Conservation (phyloP, 352 stramenopile genomes). For the Pythium folliculosum region DNA sequence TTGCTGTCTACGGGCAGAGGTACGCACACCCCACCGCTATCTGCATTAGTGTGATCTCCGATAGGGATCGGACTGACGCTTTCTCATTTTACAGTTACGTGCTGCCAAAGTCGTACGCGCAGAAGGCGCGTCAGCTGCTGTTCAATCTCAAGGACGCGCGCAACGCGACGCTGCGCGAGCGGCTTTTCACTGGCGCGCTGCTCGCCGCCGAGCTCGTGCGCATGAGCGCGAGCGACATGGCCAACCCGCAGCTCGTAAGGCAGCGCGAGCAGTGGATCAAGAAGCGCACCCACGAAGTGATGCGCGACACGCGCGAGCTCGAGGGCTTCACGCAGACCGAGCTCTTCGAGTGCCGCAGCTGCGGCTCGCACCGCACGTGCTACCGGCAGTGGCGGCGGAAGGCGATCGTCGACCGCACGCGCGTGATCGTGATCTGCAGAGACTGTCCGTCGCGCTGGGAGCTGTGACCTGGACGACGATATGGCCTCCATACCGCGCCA, state of each 20-base stretch:
- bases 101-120: slow-evolving; percentile 74
- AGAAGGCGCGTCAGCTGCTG: slow-evolving; percentile 77
- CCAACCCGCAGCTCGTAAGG: slow-evolving; percentile 80
- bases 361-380: slow-evolving; percentile 67
- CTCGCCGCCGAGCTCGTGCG: slow-evolving; percentile 56
- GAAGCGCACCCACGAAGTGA: slow-evolving; percentile 84
- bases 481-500: too few relatives aligned
- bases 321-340: slow-evolving; percentile 77
- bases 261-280: slow-evolving; percentile 86
- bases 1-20: slow-evolving; percentile 57
- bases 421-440: slow-evolving; percentile 81
- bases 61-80: background rate
- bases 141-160: slow-evolving; percentile 84
- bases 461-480: slow-evolving; percentile 37
- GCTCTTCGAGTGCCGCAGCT: slow-evolving; percentile 82
- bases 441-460: slow-evolving; percentile 81
- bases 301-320: slow-evolving; percentile 61
- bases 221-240: slow-evolving; percentile 81
- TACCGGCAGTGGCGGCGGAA: slow-evolving; percentile 85
- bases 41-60: too few relatives aligned
- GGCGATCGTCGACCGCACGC: slow-evolving; percentile 79
- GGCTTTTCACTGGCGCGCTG: slow-evolving; percentile 66
- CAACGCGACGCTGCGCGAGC: slow-evolving; percentile 65
- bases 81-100: slow-evolving; percentile 43
- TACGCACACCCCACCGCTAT: slow-evolving; percentile 22